phyloP scores from a whole-genome alignment of 1,139 yeast species.

The Suhomyces kunorum region DNA sequence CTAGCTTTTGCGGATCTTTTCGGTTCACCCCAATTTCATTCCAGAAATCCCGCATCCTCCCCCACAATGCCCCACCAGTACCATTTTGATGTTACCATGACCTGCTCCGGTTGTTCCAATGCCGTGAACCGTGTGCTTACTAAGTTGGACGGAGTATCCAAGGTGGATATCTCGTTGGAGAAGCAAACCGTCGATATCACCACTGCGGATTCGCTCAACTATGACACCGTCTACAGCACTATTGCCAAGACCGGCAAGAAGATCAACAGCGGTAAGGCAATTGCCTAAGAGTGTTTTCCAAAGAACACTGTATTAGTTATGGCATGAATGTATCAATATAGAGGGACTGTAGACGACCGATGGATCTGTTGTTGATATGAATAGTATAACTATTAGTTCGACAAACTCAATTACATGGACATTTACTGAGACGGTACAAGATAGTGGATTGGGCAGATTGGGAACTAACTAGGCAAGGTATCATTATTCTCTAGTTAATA shows the following conservation, averaged over 20 bases:
- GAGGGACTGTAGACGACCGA: too few relatives aligned
- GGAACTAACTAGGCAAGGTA: too few relatives aligned
- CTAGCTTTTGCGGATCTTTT: not conserved
- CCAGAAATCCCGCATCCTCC: not conserved
- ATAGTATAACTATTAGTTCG: too few relatives aligned
- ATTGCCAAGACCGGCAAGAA: constrained; percentile 91
- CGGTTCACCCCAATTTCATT: not conserved
- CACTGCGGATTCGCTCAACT: constrained; percentile 55
- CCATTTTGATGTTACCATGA: constrained; percentile 77
- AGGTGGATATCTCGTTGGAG: constrained; percentile 72
- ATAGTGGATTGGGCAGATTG: too few relatives aligned
- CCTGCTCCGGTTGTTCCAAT: constrained; percentile 83
- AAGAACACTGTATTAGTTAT: not conserved
- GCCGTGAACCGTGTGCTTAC: constrained; percentile 82
- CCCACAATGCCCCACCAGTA: constrained; percentile 56
- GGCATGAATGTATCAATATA: not conserved
- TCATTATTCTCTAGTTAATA: too few relatives aligned
- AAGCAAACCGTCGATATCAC: constrained; percentile 80
- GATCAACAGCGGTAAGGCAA: constrained; percentile 62
- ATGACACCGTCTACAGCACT: constrained; percentile 74
- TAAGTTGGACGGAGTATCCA: constrained; percentile 72
- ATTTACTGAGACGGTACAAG: too few relatives aligned
- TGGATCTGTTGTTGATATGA: too few relatives aligned
- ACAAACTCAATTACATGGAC: too few relatives aligned
- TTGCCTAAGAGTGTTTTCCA: constrained; percentile 16